Conservation (phyloP, 768 basidiomycete genomes). For the Daedaleopsis nitida region DNA sequence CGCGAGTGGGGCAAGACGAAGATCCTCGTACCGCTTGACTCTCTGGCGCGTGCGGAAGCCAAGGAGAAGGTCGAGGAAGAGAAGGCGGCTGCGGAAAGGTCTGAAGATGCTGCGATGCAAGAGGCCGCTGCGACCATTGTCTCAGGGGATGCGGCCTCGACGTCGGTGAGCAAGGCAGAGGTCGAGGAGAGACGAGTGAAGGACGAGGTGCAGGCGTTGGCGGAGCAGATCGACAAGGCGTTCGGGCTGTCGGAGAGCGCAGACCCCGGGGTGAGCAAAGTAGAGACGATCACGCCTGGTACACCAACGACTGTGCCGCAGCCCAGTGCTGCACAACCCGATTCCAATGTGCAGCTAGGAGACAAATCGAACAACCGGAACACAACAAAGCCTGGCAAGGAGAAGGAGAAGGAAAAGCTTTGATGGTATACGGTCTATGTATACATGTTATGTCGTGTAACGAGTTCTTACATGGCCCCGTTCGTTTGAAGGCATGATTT, state of each 20-base stretch:
- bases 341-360: background rate
- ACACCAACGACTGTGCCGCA: background rate
- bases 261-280: background rate
- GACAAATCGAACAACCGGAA: background rate
- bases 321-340: background rate
- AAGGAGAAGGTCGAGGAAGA: background rate
- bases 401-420: conserved; percentile 6
- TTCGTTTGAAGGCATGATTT: too few relatives aligned
- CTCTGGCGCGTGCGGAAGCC: background rate
- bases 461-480: too few relatives aligned
- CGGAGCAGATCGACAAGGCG: conserved; percentile 9
- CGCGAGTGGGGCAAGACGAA: conserved; percentile 30
- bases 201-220: conserved; percentile 10
- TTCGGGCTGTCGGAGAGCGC: conserved; percentile 10
- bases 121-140: background rate
- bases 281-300: background rate
- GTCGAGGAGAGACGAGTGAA: conserved; percentile 3
- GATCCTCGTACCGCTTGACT: conserved; percentile 14
- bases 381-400: background rate
- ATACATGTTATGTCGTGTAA: too few relatives aligned
- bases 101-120: background rate
- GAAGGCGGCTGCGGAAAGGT: background rate
- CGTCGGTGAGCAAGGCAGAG: background rate
- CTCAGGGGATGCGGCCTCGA: background rate
- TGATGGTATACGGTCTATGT: background rate